Evolutionary conservation across 169 alveolate genomes (phyloP).

Genomic region (Cryptosporidium baileyi): DNA sequence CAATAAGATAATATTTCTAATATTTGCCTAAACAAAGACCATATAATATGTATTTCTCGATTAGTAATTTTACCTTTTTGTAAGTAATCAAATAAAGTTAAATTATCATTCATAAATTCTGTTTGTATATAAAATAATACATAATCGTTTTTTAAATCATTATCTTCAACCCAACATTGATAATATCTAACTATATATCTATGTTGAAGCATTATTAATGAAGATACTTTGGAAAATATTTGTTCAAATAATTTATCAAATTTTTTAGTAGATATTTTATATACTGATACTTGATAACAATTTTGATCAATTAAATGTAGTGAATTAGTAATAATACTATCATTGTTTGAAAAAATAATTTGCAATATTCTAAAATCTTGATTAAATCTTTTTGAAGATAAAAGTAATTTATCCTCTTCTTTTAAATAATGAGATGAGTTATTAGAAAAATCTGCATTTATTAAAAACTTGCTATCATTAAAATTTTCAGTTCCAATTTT

Average conservation of each 20-base stretch:
- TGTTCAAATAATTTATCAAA: background rate
- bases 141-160: background rate
- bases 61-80: constrained; percentile 2
- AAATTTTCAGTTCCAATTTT: background rate
- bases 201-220: constrained; percentile 64
- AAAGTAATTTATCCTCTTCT: background rate
- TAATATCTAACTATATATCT: constrained; percentile 49
- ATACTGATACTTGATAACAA: constrained; percentile 24
- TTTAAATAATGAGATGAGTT: too few species aligned
- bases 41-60: constrained; percentile 24
- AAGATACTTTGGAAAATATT: constrained; percentile 11
- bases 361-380: constrained; percentile 39
- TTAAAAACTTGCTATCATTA: background rate
- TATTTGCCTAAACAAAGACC: constrained; percentile 57
- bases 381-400: constrained; percentile 40
- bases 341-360: background rate
- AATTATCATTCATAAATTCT: constrained; percentile 29
- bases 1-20: constrained; percentile 54
- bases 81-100: constrained; percentile 5
- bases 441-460: background rate
- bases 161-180: constrained; percentile 63
- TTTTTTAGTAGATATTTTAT: background rate
- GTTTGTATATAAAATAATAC: constrained; percentile 34
- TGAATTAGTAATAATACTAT: constrained; percentile 26
- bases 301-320: constrained; percentile 61